phyloP scores from a whole-genome alignment of 345 rosid genomes.

The Clarkia xantiana region DNA sequence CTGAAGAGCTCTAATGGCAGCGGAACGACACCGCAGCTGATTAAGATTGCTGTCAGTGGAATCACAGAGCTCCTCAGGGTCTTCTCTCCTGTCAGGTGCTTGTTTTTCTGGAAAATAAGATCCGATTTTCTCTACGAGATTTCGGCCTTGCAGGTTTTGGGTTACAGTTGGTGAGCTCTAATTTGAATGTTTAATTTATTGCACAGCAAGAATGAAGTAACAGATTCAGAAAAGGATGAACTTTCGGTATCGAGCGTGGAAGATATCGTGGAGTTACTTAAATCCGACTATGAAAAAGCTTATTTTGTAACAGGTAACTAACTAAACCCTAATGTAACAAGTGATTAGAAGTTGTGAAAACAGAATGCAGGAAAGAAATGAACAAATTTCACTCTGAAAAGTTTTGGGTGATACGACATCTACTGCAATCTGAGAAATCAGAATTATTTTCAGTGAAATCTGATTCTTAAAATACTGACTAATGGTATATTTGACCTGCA shows the following conservation, averaged over 20 bases:
- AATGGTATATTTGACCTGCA: neutral
- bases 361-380: no score
- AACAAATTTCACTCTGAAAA: no score
- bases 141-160: neutral
- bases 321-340: no score
- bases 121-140: neutral
- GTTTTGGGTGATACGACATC: no score
- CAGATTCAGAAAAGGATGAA: constrained; percentile 18
- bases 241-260: constrained; percentile 25
- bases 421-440: no score
- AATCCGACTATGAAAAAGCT: constrained; percentile 57
- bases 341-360: no score
- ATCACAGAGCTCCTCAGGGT: constrained; percentile 56
- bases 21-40: constrained; percentile 23
- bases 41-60: constrained; percentile 60
- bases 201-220: constrained; percentile 13
- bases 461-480: neutral
- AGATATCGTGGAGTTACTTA: constrained; percentile 41
- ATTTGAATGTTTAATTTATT: constrained; percentile 1
- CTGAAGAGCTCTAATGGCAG: constrained; percentile 7
- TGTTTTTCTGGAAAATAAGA: constrained; percentile 3
- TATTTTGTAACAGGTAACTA: constrained; percentile 71
- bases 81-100: constrained; percentile 34
- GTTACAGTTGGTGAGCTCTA: no score
- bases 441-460: neutral